Evolutionary conservation across 2,329 filamentous ascomycete genomes (phyloP), one percentile per base, ranked within the genome.

Genomic region (Neonectria ditissima): DNA sequence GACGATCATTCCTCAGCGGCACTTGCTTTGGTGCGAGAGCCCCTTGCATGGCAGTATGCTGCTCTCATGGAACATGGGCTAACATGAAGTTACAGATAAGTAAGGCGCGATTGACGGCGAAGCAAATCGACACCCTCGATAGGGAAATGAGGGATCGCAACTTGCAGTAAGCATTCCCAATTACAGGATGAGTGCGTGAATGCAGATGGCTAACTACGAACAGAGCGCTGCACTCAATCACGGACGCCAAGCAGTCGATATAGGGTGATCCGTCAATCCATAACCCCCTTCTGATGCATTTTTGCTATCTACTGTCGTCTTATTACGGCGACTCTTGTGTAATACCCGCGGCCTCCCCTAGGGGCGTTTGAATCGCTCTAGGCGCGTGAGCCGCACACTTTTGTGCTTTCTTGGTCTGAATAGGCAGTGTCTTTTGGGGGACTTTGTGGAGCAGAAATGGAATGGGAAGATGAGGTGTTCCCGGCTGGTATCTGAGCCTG

Each of bases 11-110:
- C 87, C 78, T 90, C 88, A 76, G 82, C 84, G 76, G 88, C 88
- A 79, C 83, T 90, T 80, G 87, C 88, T 81, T 87, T 86, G 87
- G 88, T 91, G 86, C 84, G 88, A 82, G 75, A 79, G 78, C 80
- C 83, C 83, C 79, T 79, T 81, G 78, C 76, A 80, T 81, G 77
- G 77, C 78, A 58, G 64, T 61, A 66, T 69, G 53, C 65, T 62
- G 55, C 53, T 54, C 24, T 39, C 11, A 43, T 9, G 52, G 30
- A 54, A 47, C 20, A 13, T 20, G 47, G 32, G 62, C 73, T 78
- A 72, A 74, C 66, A 13, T 50, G 13, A 56, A 28, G 20, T 18
- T 63, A 62, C 55, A 84, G 82, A 75, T 84, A 61, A 82, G 79
- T 74, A 82, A 82, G 70, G 81, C 79, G 69, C 79, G 80, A 43